Evolutionary conservation across 1,284 basidiomycete species (phyloP).

Genomic region (Sparassis latifolia): DNA sequence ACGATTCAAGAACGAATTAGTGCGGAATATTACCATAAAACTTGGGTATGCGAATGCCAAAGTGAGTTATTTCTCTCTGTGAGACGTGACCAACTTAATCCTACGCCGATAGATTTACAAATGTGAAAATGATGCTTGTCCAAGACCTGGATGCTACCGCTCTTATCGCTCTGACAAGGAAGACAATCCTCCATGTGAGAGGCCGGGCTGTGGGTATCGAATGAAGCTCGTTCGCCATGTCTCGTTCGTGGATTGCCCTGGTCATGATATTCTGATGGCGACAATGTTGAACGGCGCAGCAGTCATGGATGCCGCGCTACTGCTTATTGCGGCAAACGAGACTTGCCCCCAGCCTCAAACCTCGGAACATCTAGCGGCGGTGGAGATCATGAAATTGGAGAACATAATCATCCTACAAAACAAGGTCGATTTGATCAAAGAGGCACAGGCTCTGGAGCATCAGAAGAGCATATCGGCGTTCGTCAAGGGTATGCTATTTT

Average conservation of each 20-base stretch:
- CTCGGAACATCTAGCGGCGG: slow-evolving; percentile 95
- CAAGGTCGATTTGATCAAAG: slow-evolving; percentile 94
- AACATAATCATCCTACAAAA: slow-evolving; percentile 98
- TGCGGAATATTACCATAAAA: slow-evolving; percentile 99
- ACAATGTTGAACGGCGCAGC: slow-evolving; percentile 99
- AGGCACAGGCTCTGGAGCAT: slow-evolving; percentile 86
- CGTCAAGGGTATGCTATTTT: slow-evolving; percentile 70
- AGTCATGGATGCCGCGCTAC: slow-evolving; percentile 97
- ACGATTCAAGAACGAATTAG: slow-evolving; percentile 97
- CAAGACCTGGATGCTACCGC: slow-evolving; percentile 89
- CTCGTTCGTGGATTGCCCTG: slow-evolving; percentile 95
- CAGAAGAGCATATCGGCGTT: slow-evolving; percentile 90
- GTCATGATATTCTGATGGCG: slow-evolving; percentile 97
- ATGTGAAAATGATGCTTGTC: slow-evolving; percentile 91
- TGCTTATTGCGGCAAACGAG: slow-evolving; percentile 96
- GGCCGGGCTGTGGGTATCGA: slow-evolving; percentile 82
- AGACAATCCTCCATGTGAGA: slow-evolving; percentile 88
- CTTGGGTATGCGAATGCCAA: slow-evolving; percentile 98
- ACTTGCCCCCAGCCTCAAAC: slow-evolving; percentile 99
- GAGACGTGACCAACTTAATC: not conserved
- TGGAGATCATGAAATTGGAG: slow-evolving; percentile 99
- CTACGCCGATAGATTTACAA: slow-evolving; percentile 80
- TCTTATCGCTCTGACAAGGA: slow-evolving; percentile 95
- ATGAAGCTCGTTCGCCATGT: slow-evolving; percentile 94
- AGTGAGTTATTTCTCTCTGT: slow-evolving; percentile 39